Percentiles rank a stretch among this genome's conserved stretches.
These are phyloP conservation scores for Ambispora gerdemannii DNA, from an alignment of 192 early-diverging fungal species.

Conservation along the genomic window DNA sequence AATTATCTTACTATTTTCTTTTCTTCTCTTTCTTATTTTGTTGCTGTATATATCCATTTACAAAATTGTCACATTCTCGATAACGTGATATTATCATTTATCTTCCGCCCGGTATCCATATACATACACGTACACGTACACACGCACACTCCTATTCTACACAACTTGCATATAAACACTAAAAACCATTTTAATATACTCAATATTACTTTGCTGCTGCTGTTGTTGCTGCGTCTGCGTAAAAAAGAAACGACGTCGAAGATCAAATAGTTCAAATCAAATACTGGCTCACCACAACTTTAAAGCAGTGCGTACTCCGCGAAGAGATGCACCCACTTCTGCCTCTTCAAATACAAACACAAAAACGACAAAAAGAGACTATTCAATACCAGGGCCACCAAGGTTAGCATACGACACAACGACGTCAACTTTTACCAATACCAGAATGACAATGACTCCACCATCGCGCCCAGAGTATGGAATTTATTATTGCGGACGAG, in stretches of 20 bases:
- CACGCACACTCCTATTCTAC: too few relatives aligned
- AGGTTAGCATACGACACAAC: constrained; percentile 11
- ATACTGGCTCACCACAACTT: background rate
- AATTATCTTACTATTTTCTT: too few relatives aligned
- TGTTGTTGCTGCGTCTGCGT: too few relatives aligned
- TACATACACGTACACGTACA: too few relatives aligned
- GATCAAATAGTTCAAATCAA: constrained; percentile 25
- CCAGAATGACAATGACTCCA: constrained; percentile 15
- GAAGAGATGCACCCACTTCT: background rate
- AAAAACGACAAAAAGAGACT: background rate
- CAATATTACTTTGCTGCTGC: too few relatives aligned
- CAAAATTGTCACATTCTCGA: too few relatives aligned
- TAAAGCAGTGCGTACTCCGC: constrained; percentile 17
- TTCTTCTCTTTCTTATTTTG: too few relatives aligned
- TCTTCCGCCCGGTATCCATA: too few relatives aligned
- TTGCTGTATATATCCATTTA: too few relatives aligned
- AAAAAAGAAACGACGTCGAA: constrained; percentile 25
- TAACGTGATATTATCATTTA: too few relatives aligned
- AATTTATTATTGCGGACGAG: background rate
- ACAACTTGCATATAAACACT: too few relatives aligned
- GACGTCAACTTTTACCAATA: background rate
- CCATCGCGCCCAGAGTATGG: constrained; percentile 14
- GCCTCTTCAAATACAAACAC: background rate
- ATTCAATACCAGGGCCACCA: constrained; percentile 17
- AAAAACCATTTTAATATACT: too few relatives aligned